A percentile compares a stretch with the other conserved stretches of the same genome.
These are phyloP conservation scores for Harringtonia aguacate DNA, from an alignment of 2,329 filamentous ascomycete species.

Conservation along the genomic window DNA sequence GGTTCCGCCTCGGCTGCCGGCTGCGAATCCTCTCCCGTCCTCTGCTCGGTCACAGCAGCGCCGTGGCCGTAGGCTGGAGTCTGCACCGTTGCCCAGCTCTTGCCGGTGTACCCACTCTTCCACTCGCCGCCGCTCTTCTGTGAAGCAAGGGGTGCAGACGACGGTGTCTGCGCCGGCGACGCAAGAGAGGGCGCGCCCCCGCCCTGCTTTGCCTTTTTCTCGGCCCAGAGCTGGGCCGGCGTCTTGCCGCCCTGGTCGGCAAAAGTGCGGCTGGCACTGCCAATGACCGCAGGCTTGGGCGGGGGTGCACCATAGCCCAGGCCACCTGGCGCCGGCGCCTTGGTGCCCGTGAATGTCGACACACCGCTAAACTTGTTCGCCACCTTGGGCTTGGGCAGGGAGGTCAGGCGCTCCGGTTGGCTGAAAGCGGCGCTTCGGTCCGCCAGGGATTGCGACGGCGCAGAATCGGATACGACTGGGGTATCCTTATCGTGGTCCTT, in stretches of 20 bases:
- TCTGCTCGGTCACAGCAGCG: conserved; percentile 42
- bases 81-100: conserved; percentile 79
- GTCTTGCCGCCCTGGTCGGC: conserved; percentile 93
- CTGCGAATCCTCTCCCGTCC: conserved; percentile 45
- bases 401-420: conserved; percentile 70
- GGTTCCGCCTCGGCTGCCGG: conserved; percentile 29
- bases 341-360: conserved; percentile 72
- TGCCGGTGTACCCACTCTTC: conserved; percentile 87
- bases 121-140: conserved; percentile 73
- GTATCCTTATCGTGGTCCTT: conserved; percentile 20
- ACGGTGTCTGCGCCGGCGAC: conserved; percentile 21
- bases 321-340: conserved; percentile 67
- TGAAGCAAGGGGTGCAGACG: conserved; percentile 32
- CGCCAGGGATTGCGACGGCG: conserved; percentile 51
- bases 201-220: conserved; percentile 82
- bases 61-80: conserved; percentile 61
- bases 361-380: conserved; percentile 74
- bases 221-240: conserved; percentile 91
- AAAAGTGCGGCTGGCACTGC: conserved; percentile 81
- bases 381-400: conserved; percentile 88
- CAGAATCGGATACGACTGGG: conserved; percentile 16
- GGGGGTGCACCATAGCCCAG: conserved; percentile 54
- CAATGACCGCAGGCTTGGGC: conserved; percentile 53
- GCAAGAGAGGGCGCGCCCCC: conserved; percentile 25
- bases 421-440: conserved; percentile 68